phyloP scores from a whole-genome alignment of 495 filamentous ascomycete species.

The Hypoxylon trugodes region DNA sequence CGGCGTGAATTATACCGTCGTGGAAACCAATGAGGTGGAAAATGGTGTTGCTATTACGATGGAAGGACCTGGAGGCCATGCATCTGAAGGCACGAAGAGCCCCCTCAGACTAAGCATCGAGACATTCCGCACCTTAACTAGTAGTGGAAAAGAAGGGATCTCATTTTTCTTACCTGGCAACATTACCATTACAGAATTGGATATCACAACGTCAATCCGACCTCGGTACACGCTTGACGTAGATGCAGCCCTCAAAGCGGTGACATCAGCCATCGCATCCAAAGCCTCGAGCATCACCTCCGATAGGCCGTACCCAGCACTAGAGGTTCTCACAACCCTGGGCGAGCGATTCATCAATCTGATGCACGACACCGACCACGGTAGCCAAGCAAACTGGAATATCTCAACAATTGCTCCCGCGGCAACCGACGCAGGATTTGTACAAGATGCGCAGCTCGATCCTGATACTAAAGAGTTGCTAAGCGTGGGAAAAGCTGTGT shows the following conservation, averaged over 20 bases:
- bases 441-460: slow-evolving; percentile 52
- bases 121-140: slow-evolving; percentile 32
- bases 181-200: slow-evolving; percentile 31
- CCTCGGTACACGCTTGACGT: slow-evolving; percentile 35
- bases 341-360: slow-evolving; percentile 27
- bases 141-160: slow-evolving; percentile 1
- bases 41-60: slow-evolving; percentile 27
- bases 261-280: slow-evolving; percentile 10
- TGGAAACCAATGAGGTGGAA: slow-evolving; percentile 12
- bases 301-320: slow-evolving; percentile 36
- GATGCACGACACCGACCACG: slow-evolving; percentile 50
- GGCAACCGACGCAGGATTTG: slow-evolving; percentile 36
- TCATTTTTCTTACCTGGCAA: slow-evolving; percentile 40
- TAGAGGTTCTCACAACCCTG: slow-evolving; percentile 30
- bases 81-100: slow-evolving; percentile 35
- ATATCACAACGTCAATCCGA: slow-evolving; percentile 36
- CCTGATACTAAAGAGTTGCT: slow-evolving; percentile 36
- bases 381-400: slow-evolving; percentile 54
- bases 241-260: slow-evolving; percentile 20
- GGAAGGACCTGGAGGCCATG: slow-evolving; percentile 39
- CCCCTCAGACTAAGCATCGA: slow-evolving; percentile 35
- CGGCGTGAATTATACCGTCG: slow-evolving; percentile 28
- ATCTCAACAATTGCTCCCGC: slow-evolving; percentile 41
- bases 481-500: slow-evolving; percentile 59
- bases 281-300: slow-evolving; percentile 14